Base-by-base conservation (phyloP, 2,329 filamentous ascomycete species). In the Fusarium sp. region DNA sequence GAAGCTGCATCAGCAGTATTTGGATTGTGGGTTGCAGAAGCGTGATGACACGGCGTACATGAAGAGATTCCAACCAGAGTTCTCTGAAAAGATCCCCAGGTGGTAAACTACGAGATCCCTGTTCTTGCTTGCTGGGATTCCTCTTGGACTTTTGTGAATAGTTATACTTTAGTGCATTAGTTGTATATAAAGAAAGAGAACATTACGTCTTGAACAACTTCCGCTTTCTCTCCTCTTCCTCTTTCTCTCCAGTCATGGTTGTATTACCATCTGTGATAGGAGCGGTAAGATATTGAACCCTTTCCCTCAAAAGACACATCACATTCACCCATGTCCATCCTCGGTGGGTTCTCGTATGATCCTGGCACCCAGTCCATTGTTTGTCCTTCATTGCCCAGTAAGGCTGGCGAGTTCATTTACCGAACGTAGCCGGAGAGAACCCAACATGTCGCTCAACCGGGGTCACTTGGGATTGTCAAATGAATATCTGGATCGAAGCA, bases 21-120 rank as follows among this genome's bases (percentile, higher is more conserved):
- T 78, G 2, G 69, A 74, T 15, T 78, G 74, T 47, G 75, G 75
- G 1, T 8, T 77, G 44, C 53, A 61, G n/a, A 75, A 75, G 43
- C 51, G 75, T 9, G 75, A 76, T 43, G 75, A 76, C n/a, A 76
- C 74, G 1, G 71, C 72, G 0, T 76, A 76, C 7, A 76, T 76
- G 73, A 72, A 55, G 42, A 74, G 61, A 32, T 76, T 74, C 10
- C 62, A 73, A 11, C 75, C 74, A 4, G 71, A 71, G 0, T 76
- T 76, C 27, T 76, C 75, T 0, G 61, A 72, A 1, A 57, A 61
- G 1, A 72, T 76, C 7, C 73, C 75, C 0, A 70, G 69, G 15
- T 76, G 74, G 74, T 76, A 48, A 59, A 13, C 6, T 17, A 6
- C 6, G 19, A 14, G 2, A 14, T 19, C 37, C 13, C 4, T 19